Evolutionary conservation across 2,329 filamentous ascomycete species (phyloP), one percentile per base, ranked within the genome.

Genomic region (Cryphonectria nitschkei): DNA sequence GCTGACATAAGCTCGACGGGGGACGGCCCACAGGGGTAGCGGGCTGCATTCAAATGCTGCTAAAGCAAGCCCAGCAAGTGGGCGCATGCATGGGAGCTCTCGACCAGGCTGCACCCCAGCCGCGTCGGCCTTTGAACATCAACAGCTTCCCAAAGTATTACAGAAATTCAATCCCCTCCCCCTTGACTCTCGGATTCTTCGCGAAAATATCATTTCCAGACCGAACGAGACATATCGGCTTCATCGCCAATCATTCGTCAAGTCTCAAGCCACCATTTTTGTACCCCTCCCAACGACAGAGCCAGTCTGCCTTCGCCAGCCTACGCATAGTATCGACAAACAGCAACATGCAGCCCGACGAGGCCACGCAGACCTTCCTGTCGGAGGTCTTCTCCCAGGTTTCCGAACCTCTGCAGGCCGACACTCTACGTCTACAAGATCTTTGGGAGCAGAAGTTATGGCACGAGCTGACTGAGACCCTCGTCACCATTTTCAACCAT

Each of bases 391-490:
- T 73, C 26, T 70, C 70, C n/a, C 66, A 73, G 67, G 68, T 70
- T 26, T 70, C 94, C 67, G 93, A 94, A 76, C 93, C 97, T 81
- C 89, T 97, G 68, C 95, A 98, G 83, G 88, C 92, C 78, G 89
- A 93, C 78, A 93, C 98, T 81, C 88, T 99, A 77, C 90, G 92
- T 77, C 97, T 99, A 75, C 96, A 99, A 85, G 94, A 97, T 80
- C 93, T 90, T 79, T 99, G 96, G 96, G 96, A 99, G 86, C 91
- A 95, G 78, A 98, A 98, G 85, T 88, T 99, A 83, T 99, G 96
- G 96, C 96, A 99, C 85, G 95, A 99, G 84, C 92, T 99, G 76
- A 99, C 96, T 50, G 92, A 97, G 79, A 87, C 91, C 68, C 88
- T 99, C 70, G 86, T 97, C 76, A 88, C 93, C 75, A 98, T 95